These are phyloP conservation scores for Euphorbia peplus DNA, from an alignment of 345 rosid species.

Conservation along the genomic window DNA sequence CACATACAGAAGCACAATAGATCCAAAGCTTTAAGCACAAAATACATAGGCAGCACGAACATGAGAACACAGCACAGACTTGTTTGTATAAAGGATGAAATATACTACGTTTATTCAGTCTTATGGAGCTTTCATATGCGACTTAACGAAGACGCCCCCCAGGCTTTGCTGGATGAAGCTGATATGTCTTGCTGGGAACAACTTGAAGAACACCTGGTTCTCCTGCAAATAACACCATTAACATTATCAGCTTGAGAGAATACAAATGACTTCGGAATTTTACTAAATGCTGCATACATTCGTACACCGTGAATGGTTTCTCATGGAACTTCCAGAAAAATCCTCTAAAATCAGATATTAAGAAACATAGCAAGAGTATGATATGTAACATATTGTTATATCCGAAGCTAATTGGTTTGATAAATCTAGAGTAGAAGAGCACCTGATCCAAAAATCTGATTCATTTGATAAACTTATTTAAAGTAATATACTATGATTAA, in stretches of 20 bases:
- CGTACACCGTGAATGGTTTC: too few species aligned
- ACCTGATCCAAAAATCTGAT: too few species aligned
- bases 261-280: neutral
- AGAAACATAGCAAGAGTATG: too few species aligned
- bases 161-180: slow-evolving; percentile 51
- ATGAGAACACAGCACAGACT: neutral
- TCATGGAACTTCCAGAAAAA: too few species aligned
- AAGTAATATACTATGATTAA: too few species aligned
- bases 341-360: too few species aligned
- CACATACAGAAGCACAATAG: neutral
- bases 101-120: neutral
- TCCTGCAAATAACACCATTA: slow-evolving; percentile 46
- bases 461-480: too few species aligned
- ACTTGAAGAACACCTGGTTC: slow-evolving; percentile 92
- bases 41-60: neutral
- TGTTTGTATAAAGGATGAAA: slow-evolving; percentile 1
- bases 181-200: slow-evolving; percentile 54
- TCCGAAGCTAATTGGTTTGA: too few species aligned
- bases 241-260: too few species aligned
- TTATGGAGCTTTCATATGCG: neutral
- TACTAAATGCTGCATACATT: too few species aligned
- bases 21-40: slow-evolving; percentile 11
- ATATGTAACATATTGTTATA: too few species aligned
- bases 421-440: too few species aligned
- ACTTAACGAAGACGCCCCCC: slow-evolving; percentile 19